A percentile compares a stretch with the other conserved stretches of the same genome.
phyloP scores from a whole-genome alignment of 768 basidiomycete species.

The Ephemerocybe angulata region DNA sequence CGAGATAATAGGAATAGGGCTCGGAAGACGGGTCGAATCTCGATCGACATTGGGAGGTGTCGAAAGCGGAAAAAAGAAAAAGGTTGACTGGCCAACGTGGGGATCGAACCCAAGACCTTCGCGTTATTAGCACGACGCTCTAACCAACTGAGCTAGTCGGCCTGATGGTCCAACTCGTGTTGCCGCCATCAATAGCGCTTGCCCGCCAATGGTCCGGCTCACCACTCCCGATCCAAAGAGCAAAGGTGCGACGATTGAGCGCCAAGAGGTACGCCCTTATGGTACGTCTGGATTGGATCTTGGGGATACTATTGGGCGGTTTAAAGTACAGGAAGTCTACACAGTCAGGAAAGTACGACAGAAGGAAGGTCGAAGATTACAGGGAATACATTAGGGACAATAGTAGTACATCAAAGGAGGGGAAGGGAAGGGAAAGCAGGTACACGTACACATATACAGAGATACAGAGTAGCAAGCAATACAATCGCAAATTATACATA shows the following conservation, averaged over 20 bases:
- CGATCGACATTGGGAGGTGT: no score
- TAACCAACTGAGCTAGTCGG: constrained; percentile 85
- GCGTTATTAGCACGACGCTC: constrained; percentile 81
- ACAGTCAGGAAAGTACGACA: no score
- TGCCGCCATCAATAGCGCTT: no score
- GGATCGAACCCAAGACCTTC: constrained; percentile 52
- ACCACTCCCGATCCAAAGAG: neutral
- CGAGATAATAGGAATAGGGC: no score
- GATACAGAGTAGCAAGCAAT: neutral
- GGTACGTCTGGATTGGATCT: neutral
- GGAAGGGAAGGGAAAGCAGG: neutral
- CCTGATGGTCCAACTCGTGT: no score
- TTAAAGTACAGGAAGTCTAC: neutral
- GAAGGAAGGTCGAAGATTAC: neutral
- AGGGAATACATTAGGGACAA: neutral
- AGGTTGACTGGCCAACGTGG: constrained; percentile 13
- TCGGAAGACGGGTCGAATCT: no score
- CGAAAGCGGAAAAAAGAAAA: neutral
- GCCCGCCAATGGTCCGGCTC: no score
- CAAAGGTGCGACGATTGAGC: neutral
- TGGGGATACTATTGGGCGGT: neutral
- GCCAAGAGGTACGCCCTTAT: neutral
- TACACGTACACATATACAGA: neutral
- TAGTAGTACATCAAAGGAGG: neutral
- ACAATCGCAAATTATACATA: neutral